Conservation (phyloP, 345 rosid genomes). For the Microcos paniculata region DNA sequence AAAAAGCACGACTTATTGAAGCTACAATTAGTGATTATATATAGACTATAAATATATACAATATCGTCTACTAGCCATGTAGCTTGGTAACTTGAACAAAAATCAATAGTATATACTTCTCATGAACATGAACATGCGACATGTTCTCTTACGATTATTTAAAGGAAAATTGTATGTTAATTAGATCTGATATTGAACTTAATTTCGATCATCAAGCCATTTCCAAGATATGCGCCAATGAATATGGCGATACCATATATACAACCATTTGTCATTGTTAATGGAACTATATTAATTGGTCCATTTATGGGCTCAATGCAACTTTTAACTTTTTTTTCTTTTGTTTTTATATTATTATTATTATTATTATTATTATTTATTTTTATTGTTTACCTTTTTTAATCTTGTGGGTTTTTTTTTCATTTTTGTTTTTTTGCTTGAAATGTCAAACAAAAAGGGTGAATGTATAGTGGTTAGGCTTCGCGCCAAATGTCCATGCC, state of each 20-base stretch:
- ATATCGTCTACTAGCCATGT: too few relatives aligned
- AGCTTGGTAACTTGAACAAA: not conserved
- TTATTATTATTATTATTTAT: not conserved
- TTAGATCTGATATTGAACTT: too few relatives aligned
- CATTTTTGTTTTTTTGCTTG: too few relatives aligned
- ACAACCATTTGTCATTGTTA: not conserved
- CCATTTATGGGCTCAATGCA: not conserved
- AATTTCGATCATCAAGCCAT: too few relatives aligned
- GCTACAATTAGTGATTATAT: not conserved
- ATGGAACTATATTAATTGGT: not conserved
- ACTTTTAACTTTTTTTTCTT: not conserved
- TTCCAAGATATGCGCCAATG: not conserved
- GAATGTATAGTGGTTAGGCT: too few relatives aligned
- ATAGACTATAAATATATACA: too few relatives aligned
- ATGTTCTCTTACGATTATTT: too few relatives aligned
- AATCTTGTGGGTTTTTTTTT: not conserved
- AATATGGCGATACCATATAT: not conserved
- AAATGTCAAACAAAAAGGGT: too few relatives aligned
- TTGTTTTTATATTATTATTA: not conserved
- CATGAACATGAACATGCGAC: not conserved
- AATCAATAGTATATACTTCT: too few relatives aligned
- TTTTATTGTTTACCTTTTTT: not conserved
- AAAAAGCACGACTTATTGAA: slow-evolving; percentile 13
- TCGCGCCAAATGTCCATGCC: too few relatives aligned
- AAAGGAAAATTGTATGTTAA: too few relatives aligned